A percentile compares a stretch with the other conserved stretches of the same genome.
These are phyloP conservation scores for Gracilaria domingensis DNA, from an alignment of 23 red algal species.

Conservation along the genomic window DNA sequence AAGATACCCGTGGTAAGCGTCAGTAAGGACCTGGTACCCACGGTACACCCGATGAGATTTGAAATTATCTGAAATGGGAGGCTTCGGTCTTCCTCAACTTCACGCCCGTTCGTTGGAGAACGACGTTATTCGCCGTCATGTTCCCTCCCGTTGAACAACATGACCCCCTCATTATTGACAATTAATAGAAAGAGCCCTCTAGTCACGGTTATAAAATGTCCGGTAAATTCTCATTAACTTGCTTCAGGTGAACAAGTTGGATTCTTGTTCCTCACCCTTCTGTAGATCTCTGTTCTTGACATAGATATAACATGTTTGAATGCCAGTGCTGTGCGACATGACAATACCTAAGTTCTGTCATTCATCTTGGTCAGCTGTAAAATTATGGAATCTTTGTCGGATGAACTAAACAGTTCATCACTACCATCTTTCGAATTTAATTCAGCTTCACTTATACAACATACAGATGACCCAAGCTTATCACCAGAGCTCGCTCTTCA, in stretches of 20 bases:
- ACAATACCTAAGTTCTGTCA: not conserved
- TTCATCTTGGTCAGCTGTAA: not conserved
- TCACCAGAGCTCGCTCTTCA: not conserved
- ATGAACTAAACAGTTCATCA: not conserved
- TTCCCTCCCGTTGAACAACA: not conserved
- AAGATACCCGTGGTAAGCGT: too few relatives aligned
- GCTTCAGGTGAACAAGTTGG: not conserved
- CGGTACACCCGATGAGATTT: too few relatives aligned
- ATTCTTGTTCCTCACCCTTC: not conserved
- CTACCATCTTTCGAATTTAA: not conserved
- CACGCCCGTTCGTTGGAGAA: not conserved
- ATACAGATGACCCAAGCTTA: not conserved
- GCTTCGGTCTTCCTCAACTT: not conserved
- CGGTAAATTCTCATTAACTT: not conserved
- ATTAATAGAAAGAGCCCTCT: not conserved
- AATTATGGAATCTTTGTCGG: not conserved
- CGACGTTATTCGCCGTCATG: not conserved
- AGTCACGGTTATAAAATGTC: not conserved
- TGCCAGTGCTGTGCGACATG: not conserved
- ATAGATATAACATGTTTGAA: not conserved
- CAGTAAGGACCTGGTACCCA: too few relatives aligned
- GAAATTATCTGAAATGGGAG: too few relatives aligned
- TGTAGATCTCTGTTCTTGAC: not conserved
- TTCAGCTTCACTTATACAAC: not conserved
- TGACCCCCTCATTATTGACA: not conserved